Evolutionary conservation across 805 yeast species (phyloP).

Genomic region (Brettanomyces custersianus): DNA sequence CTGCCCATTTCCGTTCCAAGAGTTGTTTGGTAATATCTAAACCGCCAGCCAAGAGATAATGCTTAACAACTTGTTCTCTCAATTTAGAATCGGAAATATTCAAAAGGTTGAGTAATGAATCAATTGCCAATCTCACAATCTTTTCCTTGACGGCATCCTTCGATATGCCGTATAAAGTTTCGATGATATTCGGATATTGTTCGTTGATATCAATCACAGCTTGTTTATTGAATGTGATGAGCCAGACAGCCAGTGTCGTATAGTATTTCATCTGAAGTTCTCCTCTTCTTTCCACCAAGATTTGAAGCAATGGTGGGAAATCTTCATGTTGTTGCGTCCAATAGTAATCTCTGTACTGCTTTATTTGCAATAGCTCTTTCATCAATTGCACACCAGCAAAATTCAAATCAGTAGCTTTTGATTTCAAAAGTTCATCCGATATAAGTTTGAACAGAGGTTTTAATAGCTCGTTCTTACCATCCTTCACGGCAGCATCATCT

Average conservation of each 20-base stretch:
- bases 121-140: constrained; percentile 74
- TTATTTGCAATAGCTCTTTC: constrained; percentile 48
- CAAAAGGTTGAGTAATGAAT: constrained; percentile 59
- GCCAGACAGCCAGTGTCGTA: constrained; percentile 72
- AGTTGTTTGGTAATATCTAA: constrained; percentile 58
- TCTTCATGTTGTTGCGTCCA: constrained; percentile 34
- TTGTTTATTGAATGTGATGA: constrained; percentile 62
- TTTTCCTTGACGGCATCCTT: constrained; percentile 87
- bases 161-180: constrained; percentile 45
- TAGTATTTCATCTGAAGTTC: constrained; percentile 81
- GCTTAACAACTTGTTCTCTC: constrained; percentile 46
- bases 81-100: constrained; percentile 23
- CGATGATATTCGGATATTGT: constrained; percentile 47
- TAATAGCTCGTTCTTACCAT: constrained; percentile 27
- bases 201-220: constrained; percentile 39
- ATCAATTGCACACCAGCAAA: constrained; percentile 58
- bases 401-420: constrained; percentile 41
- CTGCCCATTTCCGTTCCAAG: constrained; percentile 87
- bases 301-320: constrained; percentile 40
- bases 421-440: constrained; percentile 14
- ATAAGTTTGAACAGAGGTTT: constrained; percentile 30
- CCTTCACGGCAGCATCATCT: constrained; percentile 8
- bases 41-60: constrained; percentile 66
- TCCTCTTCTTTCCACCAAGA: constrained; percentile 33
- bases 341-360: constrained; percentile 43